Conservation (phyloP, 768 basidiomycete genomes). For the Hygrocybe coccinea region DNA sequence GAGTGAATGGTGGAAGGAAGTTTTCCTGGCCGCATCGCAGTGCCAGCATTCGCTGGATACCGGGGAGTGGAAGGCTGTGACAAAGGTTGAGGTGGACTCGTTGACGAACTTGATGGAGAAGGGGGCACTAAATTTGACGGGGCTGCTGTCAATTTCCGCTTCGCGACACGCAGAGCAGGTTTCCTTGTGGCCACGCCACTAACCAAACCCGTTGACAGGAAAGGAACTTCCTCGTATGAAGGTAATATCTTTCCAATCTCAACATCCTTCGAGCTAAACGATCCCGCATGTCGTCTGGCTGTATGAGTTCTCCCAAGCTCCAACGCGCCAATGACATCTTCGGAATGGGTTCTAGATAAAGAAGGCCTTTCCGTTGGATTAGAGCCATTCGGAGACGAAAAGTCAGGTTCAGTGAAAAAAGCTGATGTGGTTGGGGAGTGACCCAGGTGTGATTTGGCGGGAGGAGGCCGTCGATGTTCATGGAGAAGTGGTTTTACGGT, state of each 20-base stretch:
- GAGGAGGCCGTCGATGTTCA: conserved; percentile 20
- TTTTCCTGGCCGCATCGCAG: conserved; percentile 5
- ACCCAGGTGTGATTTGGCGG: conserved; percentile 20
- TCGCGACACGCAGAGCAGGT: conserved; percentile 45
- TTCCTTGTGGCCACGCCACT: conserved; percentile 34
- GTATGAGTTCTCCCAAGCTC: conserved; percentile 44
- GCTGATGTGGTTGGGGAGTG: conserved; percentile 24
- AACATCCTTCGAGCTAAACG: conserved; percentile 89
- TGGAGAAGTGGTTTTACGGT: conserved; percentile 61
- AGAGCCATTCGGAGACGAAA: too few species aligned
- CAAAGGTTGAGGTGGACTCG: conserved; percentile 40
- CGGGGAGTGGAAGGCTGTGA: conserved; percentile 35
- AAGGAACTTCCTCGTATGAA: conserved; percentile 50
- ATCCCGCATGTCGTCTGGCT: conserved; percentile 83
- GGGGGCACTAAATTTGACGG: conserved; percentile 26
- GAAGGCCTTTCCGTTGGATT: neutral
- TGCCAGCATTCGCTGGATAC: conserved; percentile 10
- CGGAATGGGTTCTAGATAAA: neutral
- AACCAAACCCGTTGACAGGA: conserved; percentile 32
- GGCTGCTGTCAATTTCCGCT: conserved; percentile 43
- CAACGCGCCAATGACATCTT: neutral
- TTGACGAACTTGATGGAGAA: conserved; percentile 27
- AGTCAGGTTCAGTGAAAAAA: conserved; percentile 23
- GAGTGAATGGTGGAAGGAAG: conserved; percentile 28
- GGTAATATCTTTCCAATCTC: conserved; percentile 79